Conservation (phyloP, 495 filamentous ascomycete genomes). For the Talaromyces wortmannii region DNA sequence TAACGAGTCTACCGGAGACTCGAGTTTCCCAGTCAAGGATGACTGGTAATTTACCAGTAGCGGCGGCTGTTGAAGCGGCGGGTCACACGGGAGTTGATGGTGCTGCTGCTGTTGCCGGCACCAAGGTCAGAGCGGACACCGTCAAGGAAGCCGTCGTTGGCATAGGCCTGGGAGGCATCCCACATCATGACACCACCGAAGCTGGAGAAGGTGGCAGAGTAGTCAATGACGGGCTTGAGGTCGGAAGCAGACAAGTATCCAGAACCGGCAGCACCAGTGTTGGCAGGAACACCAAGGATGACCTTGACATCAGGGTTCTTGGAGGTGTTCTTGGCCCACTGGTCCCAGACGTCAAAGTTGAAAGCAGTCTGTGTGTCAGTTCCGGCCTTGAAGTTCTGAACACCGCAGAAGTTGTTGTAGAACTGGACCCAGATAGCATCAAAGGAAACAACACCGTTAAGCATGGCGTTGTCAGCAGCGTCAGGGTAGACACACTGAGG, state of each 20-base stretch:
- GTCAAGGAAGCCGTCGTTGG: conserved; percentile 50
- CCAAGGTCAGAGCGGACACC: conserved; percentile 11
- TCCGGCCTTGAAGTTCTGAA: conserved; percentile 42
- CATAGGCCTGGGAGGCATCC: conserved; percentile 58
- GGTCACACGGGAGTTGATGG: neutral
- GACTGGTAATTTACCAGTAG: neutral
- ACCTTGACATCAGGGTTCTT: conserved; percentile 61
- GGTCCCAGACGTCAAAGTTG: conserved; percentile 66
- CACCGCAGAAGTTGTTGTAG: conserved; percentile 69
- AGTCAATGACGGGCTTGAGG: conserved; percentile 42
- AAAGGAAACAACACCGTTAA: conserved; percentile 44
- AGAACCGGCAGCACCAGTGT: conserved; percentile 40
- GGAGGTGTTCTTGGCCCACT: conserved; percentile 57
- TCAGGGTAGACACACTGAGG: conserved; percentile 66
- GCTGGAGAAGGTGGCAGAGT: conserved; percentile 46
- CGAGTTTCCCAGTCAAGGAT: neutral
- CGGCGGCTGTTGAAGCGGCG: neutral
- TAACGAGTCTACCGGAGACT: neutral
- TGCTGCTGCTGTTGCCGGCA: neutral
- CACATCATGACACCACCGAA: conserved; percentile 70
- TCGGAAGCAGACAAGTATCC: conserved; percentile 46
- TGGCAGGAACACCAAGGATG: conserved; percentile 59
- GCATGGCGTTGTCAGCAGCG: conserved; percentile 47
- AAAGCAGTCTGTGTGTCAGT: conserved; percentile 46
- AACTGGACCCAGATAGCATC: conserved; percentile 69